These are phyloP conservation scores for Trametopsis cervina DNA, from an alignment of 768 basidiomycete genomes.

Conservation along the genomic window DNA sequence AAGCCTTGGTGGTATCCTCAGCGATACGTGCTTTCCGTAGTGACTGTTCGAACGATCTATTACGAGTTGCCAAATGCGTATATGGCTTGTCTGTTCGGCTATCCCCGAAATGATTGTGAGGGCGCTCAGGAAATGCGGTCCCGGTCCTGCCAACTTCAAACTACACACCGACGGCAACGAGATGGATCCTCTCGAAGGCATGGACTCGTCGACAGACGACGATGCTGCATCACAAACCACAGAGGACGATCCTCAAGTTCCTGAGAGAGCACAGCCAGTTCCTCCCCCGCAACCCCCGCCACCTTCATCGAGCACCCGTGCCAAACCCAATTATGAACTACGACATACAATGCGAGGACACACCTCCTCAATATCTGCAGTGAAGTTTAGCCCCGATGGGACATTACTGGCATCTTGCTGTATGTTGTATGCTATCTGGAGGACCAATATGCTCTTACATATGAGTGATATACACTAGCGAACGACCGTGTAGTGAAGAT, in stretches of 20 bases:
- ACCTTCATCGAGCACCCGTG: constrained; percentile 20
- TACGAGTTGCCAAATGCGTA: too few relatives aligned
- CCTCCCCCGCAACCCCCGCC: constrained; percentile 31
- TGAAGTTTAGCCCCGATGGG: constrained; percentile 91
- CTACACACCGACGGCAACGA: too few relatives aligned
- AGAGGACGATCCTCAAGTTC: constrained; percentile 77
- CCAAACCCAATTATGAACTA: constrained; percentile 59
- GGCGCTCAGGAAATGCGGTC: too few relatives aligned
- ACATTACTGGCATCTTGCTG: constrained; percentile 81
- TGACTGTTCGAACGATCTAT: too few relatives aligned
- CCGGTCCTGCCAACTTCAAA: too few relatives aligned
- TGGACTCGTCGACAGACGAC: constrained; percentile 43
- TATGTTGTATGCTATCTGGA: constrained; percentile 25
- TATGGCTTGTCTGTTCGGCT: too few relatives aligned
- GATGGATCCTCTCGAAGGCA: constrained; percentile 14
- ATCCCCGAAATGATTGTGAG: too few relatives aligned
- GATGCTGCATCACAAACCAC: constrained; percentile 78
- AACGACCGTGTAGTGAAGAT: constrained; percentile 76
- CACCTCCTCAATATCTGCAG: constrained; percentile 75
- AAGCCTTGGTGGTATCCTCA: too few relatives aligned
- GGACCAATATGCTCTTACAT: too few relatives aligned
- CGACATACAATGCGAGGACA: constrained; percentile 70
- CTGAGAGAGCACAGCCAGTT: constrained; percentile 42
- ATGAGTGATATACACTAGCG: constrained; percentile 41
- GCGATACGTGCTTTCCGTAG: too few relatives aligned